Base-by-base conservation (phyloP, 2,329 filamentous ascomycete species). In the Sarocladium brachiariae region DNA sequence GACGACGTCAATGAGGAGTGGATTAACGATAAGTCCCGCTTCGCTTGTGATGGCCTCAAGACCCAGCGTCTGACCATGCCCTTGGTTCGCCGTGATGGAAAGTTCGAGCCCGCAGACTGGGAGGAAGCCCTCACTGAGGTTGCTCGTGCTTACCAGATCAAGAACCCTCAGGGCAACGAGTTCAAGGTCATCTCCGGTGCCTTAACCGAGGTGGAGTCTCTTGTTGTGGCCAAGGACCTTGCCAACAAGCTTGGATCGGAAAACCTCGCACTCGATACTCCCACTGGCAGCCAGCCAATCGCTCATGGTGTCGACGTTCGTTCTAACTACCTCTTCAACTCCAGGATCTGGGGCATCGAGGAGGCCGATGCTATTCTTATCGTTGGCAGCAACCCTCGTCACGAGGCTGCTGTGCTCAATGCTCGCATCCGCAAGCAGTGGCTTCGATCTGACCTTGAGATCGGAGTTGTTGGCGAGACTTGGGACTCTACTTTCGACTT, bases 1-100 rank as follows among this genome's bases (percentile, higher is more conserved):
- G 93, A 99, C 65, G 91, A 97, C 62, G 83, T 99, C 61, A 99
- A 99, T 69, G 93, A 99, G 74, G 93, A 99, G 71, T 99, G 93
- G 93, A 97, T 99, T 69, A 93, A 97, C 71, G 93, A 99, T 76
- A 99, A 97, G 79, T 85, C 89, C 35, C 84, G 93, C 57, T 99
- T 97, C 67, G 92, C 93, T 37, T 95, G 91, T 67, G 93, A 99
- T 67, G 93, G 93, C 47, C 78, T 99, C 58, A 95, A 91, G 80
- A 97, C 92, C 43, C 93, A 99, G 72, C 83, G 93, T 64, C 77
- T 99, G 51, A 97, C 93, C 31, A 93, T 92, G 58, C 93, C 93
- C 37, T 74, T 99, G 56, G 84, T 96, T 61, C 87, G 91, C 59
- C 84, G 86, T 52, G 87, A 95, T 53, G 87, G 91, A 63, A 89